Base-by-base conservation (phyloP, 768 basidiomycete species). In the Rhizopogon sp. region DNA sequence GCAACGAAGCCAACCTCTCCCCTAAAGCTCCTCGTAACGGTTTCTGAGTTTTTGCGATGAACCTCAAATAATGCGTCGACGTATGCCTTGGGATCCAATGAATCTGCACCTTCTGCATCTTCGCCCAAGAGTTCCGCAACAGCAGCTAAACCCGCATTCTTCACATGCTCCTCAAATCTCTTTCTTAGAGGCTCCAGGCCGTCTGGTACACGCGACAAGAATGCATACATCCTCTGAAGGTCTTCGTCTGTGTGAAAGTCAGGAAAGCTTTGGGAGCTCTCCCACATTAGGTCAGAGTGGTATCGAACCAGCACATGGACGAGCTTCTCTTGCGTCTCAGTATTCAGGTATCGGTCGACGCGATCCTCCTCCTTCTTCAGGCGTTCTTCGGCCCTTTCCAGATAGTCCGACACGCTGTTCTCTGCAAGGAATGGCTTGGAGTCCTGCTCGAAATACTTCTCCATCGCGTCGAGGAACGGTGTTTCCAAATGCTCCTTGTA, bases 201-300 rank as follows among this genome's bases (percentile, higher is more conserved):
- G 61, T 93, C 87, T n/a, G 85, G 83, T 56, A 98, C 94, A 35
- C 95, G 88, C 10, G 88, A 86, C 20, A 98, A 78, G 16, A 98
- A 77, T 7, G 87, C 78, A 72, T 97, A 98, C 92, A 98, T 96
- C 41, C 95, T 82, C 61, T 92, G 92, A 42, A 99, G 77, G 64
- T 98, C 96, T 70, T 94, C 90, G 55, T 93, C 88, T 70, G 93
- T 91, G 71, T 98, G 95, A 68, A 80, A 93, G 68, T 98, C 94
- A 60, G 94, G 83, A 45, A 94, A 71, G 22, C 75, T 76, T 69
- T 95, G 93, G 77, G 98, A 98, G 70, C 85, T 92, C 57, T 95
- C 92, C 86, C 89, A 90, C 85, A 99, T 88, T 41, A 86, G 71
- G 56, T 83, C 80, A 47, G 85, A 77, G 65, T 96, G 94, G 60